Evolutionary conservation across 306 rosid genomes (phyloP), one percentile per base, ranked within the genome.

Genomic region (Medicago arabica): DNA sequence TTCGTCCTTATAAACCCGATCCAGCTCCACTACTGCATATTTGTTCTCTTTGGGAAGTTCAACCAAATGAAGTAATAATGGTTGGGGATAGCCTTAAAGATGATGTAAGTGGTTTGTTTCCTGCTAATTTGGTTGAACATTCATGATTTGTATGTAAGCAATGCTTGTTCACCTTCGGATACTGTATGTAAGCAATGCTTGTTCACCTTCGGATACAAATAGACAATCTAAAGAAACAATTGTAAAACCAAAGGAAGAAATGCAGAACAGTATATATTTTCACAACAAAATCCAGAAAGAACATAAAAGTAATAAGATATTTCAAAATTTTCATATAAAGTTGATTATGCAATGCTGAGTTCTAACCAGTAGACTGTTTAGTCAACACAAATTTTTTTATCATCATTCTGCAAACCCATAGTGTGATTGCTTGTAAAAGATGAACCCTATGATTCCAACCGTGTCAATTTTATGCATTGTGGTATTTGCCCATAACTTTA

Each of bases 41-140:
- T 57, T 95, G 97, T 83, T 87, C 97, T 23, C 84, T 86, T 66
- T 92, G 98, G 98, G 91, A 85, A 34, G 88, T 95, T 64, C 83
- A 80, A 72, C 98, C 98, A 38, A 77, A 71, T 83, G 97, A 95
- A 90, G 97, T 95, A 25, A 89, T 92, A 62, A 95, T 95, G 98
- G 68, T 95, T 1, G 98, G 98, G 21, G 97, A 95, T 77, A 92
- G 96, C 78, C 98, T 95, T 60, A 89, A 87, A 85, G 97, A 95
- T 80, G 97, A 95, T 70, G 98, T 92, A 77, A 84, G 97, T 75
- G 50, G 14, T 38, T 44, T 63, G 54, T 49, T 61, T 55, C 47
- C 18, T 34, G 54, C 21, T 69, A 25, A 21, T 10, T 44, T 50
- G 41, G 43, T 43, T 57, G 25, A 40, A 36, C 53, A 54, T 66